Evolutionary conservation across 257 asterid genomes (phyloP), one percentile per base, ranked within the genome.

Genomic region (Striga asiatica): DNA sequence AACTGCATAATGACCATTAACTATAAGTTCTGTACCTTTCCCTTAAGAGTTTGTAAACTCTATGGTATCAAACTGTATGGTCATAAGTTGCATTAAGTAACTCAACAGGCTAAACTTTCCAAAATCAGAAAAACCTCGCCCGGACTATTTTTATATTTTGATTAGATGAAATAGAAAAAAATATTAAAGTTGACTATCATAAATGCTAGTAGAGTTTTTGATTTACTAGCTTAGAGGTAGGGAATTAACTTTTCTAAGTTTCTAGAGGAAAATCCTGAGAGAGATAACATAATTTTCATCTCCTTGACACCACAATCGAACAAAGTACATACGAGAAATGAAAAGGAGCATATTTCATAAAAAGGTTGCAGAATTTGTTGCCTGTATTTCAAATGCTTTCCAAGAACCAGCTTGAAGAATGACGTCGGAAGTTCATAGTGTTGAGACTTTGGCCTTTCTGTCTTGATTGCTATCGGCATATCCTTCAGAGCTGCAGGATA

Each of bases 341-440:
- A 18, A 2, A 16, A 28, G 7, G 9, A 3, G 12, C 13, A 28
- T 35, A 48, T 9, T 47, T 22, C 4, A 13, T 57, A 38, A 23
- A 25, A 32, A 49, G 18, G 37, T 39, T 37, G 50, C 8, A 12
- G 14, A 28, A 24, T 32, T 7, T 7, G 17, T 61, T 67, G 37
- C 98, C 96, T 87, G 85, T 91, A 91, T 77, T 91, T 91, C 6
- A 91, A 73, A 69, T 91, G 86, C 68, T 81, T 69, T 43, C 98
- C 98, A 8, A 91, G 96, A 35, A 87, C 92, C 47, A 87, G 79
- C 78, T 81, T 75, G 85, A 87, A 91, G 88, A 87, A 91, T 52
- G 95, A 78, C 1, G 96, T 87, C 1, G 98, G 96, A 49, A 91
- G 73, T 55, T 87, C 98, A 27, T 87, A 91, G 60, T 87, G 96